Evolutionary conservation across 805 yeast genomes (phyloP).

Genomic region (Ogataea sp.): DNA sequence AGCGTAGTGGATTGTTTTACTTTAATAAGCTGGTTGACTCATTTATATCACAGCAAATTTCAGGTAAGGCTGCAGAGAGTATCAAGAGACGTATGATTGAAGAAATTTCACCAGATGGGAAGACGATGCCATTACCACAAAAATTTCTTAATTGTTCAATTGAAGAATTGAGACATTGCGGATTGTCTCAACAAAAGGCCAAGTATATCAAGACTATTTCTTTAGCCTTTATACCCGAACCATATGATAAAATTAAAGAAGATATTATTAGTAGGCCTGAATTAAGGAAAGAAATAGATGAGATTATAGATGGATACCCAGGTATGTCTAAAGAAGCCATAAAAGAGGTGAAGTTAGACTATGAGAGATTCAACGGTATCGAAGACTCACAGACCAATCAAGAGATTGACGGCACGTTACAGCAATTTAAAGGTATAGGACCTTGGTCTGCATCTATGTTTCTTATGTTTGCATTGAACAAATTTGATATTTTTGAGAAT

Average conservation of each 20-base stretch:
- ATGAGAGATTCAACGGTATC: neutral
- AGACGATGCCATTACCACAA: constrained; percentile 43
- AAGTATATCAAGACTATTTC: constrained; percentile 53
- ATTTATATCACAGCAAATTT: constrained; percentile 65
- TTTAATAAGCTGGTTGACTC: constrained; percentile 36
- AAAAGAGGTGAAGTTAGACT: neutral
- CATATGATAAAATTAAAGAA: neutral
- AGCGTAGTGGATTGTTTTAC: constrained; percentile 19
- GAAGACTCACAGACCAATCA: constrained; percentile 7
- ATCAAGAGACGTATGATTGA: constrained; percentile 38
- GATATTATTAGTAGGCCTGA: too few species aligned
- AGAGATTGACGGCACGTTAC: constrained; percentile 9
- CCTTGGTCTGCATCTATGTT: constrained; percentile 91
- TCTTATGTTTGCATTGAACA: constrained; percentile 56
- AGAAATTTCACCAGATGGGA: constrained; percentile 6
- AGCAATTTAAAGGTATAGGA: constrained; percentile 59
- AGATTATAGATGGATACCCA: too few species aligned
- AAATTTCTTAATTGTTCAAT: constrained; percentile 30
- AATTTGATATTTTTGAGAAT: constrained; percentile 63
- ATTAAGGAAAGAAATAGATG: too few species aligned
- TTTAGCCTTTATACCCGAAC: constrained; percentile 34
- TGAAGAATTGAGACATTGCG: constrained; percentile 51
- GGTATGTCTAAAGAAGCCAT: too few species aligned
- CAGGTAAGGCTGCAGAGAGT: constrained; percentile 73
- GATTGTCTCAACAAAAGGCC: constrained; percentile 62